Conservation (phyloP, 2,329 filamentous ascomycete species). For the Venturia aucupariae region DNA sequence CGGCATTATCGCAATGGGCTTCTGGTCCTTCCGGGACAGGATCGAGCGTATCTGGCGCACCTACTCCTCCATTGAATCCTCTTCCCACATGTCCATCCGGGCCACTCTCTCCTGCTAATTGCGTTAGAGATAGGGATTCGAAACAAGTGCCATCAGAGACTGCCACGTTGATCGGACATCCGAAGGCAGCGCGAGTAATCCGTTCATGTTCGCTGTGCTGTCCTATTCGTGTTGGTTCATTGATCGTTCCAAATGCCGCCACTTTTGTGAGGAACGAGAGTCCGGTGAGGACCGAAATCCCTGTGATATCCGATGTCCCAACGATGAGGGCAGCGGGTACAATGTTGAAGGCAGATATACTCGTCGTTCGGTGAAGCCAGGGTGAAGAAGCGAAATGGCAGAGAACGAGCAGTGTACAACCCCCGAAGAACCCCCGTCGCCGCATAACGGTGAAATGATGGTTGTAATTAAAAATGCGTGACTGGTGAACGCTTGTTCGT, state of each 20-base stretch:
- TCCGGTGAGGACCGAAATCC: background rate
- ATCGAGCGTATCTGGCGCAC: slow-evolving; percentile 22
- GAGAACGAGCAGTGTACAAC: background rate
- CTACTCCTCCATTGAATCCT: slow-evolving; percentile 22
- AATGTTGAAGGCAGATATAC: background rate
- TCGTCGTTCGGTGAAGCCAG: background rate
- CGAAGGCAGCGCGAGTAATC: slow-evolving; percentile 21
- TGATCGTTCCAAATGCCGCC: slow-evolving; percentile 20
- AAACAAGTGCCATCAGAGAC: slow-evolving; percentile 21
- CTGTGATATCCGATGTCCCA: background rate
- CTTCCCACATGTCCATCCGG: slow-evolving; percentile 18
- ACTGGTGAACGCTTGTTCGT: background rate
- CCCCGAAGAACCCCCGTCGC: background rate
- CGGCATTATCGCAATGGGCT: slow-evolving; percentile 23
- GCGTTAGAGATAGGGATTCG: slow-evolving; percentile 19
- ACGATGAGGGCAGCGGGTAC: background rate
- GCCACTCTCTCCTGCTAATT: slow-evolving; percentile 20
- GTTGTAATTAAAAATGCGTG: background rate
- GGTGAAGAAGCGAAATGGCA: background rate
- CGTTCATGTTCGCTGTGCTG: slow-evolving; percentile 23
- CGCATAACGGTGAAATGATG: background rate
- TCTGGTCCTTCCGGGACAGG: slow-evolving; percentile 21
- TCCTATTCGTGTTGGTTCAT: slow-evolving; percentile 20
- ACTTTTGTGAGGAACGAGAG: background rate
- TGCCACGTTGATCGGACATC: slow-evolving; percentile 16